Evolutionary conservation across 768 basidiomycete species (phyloP).

Genomic region (Suillus plorans): DNA sequence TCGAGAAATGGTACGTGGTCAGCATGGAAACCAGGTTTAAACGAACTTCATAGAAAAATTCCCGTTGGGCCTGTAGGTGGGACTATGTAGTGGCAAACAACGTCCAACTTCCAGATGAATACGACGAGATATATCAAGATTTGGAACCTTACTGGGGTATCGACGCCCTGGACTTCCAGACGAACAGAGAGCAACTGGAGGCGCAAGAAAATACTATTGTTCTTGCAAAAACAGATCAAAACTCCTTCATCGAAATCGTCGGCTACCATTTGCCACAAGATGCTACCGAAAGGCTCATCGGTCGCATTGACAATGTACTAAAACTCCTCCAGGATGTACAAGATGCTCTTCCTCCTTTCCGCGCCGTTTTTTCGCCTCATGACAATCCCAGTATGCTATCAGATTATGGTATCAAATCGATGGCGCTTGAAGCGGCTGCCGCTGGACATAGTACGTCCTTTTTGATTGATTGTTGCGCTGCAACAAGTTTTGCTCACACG

Average conservation of each 20-base stretch:
- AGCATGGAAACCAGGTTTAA: no score
- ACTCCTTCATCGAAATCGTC: conserved; percentile 15
- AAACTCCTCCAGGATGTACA: conserved; percentile 27
- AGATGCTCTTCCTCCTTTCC: conserved; percentile 30
- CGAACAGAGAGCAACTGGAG: conserved; percentile 24
- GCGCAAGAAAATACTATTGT: conserved; percentile 13
- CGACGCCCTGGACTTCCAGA: conserved; percentile 26
- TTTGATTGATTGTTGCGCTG: background rate
- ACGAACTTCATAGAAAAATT: background rate
- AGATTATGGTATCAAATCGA: conserved; percentile 21
- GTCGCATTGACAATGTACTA: conserved; percentile 16
- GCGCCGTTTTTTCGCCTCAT: conserved; percentile 28
- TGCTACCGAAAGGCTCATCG: background rate
- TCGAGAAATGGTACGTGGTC: conserved; percentile 40
- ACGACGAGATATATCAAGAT: conserved; percentile 43
- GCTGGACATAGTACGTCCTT: conserved; percentile 25
- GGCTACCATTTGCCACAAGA: conserved; percentile 13
- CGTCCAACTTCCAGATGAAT: conserved; percentile 45
- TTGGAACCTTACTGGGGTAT: conserved; percentile 39
- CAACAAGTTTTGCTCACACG: background rate
- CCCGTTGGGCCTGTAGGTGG: conserved; percentile 33
- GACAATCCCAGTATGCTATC: conserved; percentile 31
- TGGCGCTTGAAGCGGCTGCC: conserved; percentile 26
- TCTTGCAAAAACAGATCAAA: conserved; percentile 20
- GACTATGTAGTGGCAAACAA: conserved; percentile 37